A percentile compares a stretch with the other conserved stretches of the same genome.
Evolutionary conservation across 208 protist genomes (phyloP).

Genomic region (Wallacemonas sp.): DNA sequence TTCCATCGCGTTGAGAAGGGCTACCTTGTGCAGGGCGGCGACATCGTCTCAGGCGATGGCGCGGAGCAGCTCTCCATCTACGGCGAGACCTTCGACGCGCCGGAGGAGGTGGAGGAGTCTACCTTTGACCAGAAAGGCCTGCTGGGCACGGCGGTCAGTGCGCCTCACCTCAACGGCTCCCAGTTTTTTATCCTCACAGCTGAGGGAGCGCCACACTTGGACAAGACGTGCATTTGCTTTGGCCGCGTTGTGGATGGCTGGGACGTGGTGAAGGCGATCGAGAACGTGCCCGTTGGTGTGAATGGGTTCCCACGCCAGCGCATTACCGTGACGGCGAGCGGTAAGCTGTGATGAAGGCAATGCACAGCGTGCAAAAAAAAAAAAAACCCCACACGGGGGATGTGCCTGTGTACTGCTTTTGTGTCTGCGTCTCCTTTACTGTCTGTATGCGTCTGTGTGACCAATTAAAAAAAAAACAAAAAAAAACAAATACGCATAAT

Average conservation of each 20-base stretch:
- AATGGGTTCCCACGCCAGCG: slow-evolving; percentile 42
- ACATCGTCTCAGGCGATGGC: slow-evolving; percentile 85
- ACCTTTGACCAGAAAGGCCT: slow-evolving; percentile 85
- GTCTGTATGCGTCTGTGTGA: no score
- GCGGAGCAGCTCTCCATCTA: slow-evolving; percentile 97
- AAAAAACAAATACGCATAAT: no score
- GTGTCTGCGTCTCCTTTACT: no score
- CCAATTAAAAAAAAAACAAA: no score
- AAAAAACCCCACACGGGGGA: no score
- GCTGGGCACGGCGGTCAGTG: slow-evolving; percentile 97
- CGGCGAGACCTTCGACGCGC: slow-evolving; percentile 93
- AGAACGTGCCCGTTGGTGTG: slow-evolving; percentile 41
- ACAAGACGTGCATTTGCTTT: slow-evolving; percentile 96
- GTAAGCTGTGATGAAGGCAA: slow-evolving; percentile 23
- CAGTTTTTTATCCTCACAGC: slow-evolving; percentile 93
- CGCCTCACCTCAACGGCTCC: slow-evolving; percentile 95
- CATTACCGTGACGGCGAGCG: slow-evolving; percentile 69
- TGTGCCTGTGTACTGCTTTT: no score
- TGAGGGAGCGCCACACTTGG: slow-evolving; percentile 65
- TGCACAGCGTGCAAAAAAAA: background rate
- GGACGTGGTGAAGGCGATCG: slow-evolving; percentile 83
- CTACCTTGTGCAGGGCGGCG: slow-evolving; percentile 93
- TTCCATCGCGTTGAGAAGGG: slow-evolving; percentile 93
- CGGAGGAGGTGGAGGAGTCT: slow-evolving; percentile 93
- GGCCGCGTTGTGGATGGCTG: slow-evolving; percentile 86